Evolutionary conservation across 2,329 filamentous ascomycete species (phyloP), one percentile per base, ranked within the genome.

Genomic region (Pseudogymnoascus sp.): DNA sequence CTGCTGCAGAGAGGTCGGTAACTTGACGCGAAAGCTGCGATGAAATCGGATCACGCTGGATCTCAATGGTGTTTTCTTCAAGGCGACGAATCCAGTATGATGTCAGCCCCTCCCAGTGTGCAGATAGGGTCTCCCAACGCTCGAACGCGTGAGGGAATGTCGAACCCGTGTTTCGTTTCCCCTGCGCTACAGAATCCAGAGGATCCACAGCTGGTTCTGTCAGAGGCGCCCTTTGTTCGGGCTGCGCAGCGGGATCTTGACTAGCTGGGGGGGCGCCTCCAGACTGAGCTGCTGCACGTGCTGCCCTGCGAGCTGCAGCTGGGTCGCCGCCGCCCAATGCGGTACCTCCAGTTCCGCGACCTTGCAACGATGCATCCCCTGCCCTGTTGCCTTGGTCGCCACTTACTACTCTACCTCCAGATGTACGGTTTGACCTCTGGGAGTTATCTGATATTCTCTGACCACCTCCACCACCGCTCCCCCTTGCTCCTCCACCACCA

Each of bases 41-140:
- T 54, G 88, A 92, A 26, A 97, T 77, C 0, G 93, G 90, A 67
- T 95, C 90, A 10, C 86, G 81, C 66, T 88, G 86, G 39, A 96
- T 83, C 66, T 96, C 92, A 60, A 92, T 87, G 29, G 89, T 88
- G 71, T 96, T 96, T 72, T 94, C 86, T 74, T 99, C 90, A 6
- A 99, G 79, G 67, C 92, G 87, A 54, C 91, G 88, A 66, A 99
- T 94, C 93, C 94, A 99, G 75, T 96, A 97, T 63, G 91, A 93
- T 0, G 94, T 97, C 63, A 99, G 81, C 4, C 94, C 94, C 73
- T 99, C 94, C 94, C 94, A 99, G 69, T 97, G 93, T 5, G 94
- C 95, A 0, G 94, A 99, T 2, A 99, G 77, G 0, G 90, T 93
- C 73, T 99, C 94, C 94, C 94, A 99, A 63, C 94, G 84, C 74